Base-by-base conservation (phyloP, 2,329 filamentous ascomycete genomes). In the Penicillium psychrosexuale region DNA sequence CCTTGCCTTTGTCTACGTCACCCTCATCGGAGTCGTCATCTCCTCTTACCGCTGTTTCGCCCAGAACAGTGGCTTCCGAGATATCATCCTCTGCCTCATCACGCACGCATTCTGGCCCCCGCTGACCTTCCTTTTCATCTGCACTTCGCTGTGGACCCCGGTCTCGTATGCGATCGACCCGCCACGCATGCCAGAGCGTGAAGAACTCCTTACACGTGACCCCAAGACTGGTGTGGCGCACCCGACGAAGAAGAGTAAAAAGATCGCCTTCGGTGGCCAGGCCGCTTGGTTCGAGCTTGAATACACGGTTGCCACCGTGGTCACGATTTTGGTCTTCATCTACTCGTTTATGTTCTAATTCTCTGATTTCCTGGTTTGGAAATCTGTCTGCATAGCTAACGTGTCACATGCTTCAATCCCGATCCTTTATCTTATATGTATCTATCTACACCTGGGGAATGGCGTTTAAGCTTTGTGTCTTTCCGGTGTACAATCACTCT, bases 51-150 rank as follows among this genome's bases (percentile, higher is more conserved):
- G 79, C 55, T 81, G 78, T 66, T 78, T 81, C 61, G 66, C 72
- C 34, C 63, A 72, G 15, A 67, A 77, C 24, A 63, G 71, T 19
- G 65, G 68, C 5, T 68, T 72, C 33, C 70, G 70, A 58, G 72
- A 75, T 9, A 69, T 78, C n/a, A 71, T 84, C 15, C 64, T 80
- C 45, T 78, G 77, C 60, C 72, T 87, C 4, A 66, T 86, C 38
- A 84, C 82, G 0, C 82, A 85, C 65, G 82, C 82, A 12, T 82
- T 81, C 71, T 86, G 84, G 84, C 83, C 83, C 6, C 84, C 84
- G 0, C 63, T 85, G 40, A 80, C 82, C 0, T 85, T 83, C 71
- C 62, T 84, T 40, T 80, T 82, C 64, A 76, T 81, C 45, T 79
- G 78, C 72, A 78, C 74, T 47, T 80, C 80, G 1, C 71, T 83